Conservation (phyloP, 2,329 filamentous ascomycete species). For the Leptographium lundbergii region DNA sequence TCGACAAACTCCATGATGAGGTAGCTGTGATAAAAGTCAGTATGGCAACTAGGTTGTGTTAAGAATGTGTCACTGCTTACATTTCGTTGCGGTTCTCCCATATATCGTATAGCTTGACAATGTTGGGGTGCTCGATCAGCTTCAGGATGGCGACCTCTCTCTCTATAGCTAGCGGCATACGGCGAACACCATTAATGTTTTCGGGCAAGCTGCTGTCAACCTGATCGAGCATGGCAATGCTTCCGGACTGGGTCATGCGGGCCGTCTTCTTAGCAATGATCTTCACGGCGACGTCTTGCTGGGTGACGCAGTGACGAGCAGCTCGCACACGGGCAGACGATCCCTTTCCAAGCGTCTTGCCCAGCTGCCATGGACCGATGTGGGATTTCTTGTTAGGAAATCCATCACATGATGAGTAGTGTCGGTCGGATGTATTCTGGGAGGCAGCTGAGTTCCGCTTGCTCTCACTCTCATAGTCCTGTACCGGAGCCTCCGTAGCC, state of each 20-base stretch:
- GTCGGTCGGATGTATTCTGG: conserved; percentile 18
- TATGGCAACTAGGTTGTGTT: neutral
- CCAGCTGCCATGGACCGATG: conserved; percentile 89
- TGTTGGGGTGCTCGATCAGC: conserved; percentile 86
- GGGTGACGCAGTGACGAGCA: conserved; percentile 66
- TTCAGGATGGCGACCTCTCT: conserved; percentile 96
- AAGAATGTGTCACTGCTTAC: conserved; percentile 37
- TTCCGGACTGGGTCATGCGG: conserved; percentile 71
- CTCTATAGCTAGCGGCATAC: conserved; percentile 80
- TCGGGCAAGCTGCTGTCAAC: conserved; percentile 48
- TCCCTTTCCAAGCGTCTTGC: conserved; percentile 77
- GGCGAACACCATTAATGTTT: conserved; percentile 46
- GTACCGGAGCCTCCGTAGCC: too few relatives aligned
- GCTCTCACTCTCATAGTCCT: neutral
- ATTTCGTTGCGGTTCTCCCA: conserved; percentile 96
- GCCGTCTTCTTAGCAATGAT: conserved; percentile 80
- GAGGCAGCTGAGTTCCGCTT: conserved; percentile 21
- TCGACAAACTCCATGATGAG: conserved; percentile 89
- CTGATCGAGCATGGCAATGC: conserved; percentile 69
- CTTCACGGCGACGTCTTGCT: conserved; percentile 82
- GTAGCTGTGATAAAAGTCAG: conserved; percentile 46
- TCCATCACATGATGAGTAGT: conserved; percentile 19
- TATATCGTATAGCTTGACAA: conserved; percentile 88
- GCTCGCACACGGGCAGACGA: conserved; percentile 80
- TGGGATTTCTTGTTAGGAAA: conserved; percentile 45